phyloP scores from a whole-genome alignment of 2,329 filamentous ascomycete genomes.

The Paramyrothecium roridum region DNA sequence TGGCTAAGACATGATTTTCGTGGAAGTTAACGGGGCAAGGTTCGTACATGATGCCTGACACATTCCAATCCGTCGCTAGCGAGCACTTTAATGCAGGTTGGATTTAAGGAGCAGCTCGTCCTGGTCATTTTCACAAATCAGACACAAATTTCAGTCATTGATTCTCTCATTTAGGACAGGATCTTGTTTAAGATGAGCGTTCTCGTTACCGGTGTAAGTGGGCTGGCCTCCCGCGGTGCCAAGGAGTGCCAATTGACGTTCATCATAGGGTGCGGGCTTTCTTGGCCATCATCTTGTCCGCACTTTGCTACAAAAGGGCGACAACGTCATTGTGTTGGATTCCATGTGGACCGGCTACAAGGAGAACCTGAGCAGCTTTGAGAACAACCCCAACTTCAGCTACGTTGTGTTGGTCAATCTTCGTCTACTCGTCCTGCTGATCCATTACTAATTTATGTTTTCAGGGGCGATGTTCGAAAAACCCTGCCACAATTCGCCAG shows the following conservation, averaged over 20 bases:
- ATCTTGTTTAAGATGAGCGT: neutral
- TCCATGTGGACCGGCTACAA: conserved; percentile 8
- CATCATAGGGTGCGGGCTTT: conserved; percentile 7
- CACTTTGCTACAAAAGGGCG: conserved; percentile 3
- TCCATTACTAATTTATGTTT: neutral
- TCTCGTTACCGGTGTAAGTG: conserved; percentile 1
- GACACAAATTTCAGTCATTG: too few species aligned
- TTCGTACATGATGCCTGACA: too few species aligned
- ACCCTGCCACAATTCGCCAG: conserved; percentile 3
- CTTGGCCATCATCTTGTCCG: conserved; percentile 9
- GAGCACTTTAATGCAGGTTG: too few species aligned
- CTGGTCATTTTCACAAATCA: too few species aligned
- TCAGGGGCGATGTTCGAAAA: conserved; percentile 6
- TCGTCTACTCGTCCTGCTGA: neutral
- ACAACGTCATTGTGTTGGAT: conserved; percentile 7
- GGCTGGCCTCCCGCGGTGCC: neutral
- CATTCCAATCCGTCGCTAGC: too few species aligned
- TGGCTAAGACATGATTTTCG: too few species aligned
- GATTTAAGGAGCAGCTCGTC: too few species aligned
- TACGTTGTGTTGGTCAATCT: conserved; percentile 3
- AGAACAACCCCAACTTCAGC: conserved; percentile 1
- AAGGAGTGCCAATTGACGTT: neutral
- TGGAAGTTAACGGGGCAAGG: too few species aligned
- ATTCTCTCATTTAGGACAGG: neutral
- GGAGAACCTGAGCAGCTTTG: conserved; percentile 4